Base-by-base conservation (phyloP, 805 yeast genomes). In the Pichia manshurica region DNA sequence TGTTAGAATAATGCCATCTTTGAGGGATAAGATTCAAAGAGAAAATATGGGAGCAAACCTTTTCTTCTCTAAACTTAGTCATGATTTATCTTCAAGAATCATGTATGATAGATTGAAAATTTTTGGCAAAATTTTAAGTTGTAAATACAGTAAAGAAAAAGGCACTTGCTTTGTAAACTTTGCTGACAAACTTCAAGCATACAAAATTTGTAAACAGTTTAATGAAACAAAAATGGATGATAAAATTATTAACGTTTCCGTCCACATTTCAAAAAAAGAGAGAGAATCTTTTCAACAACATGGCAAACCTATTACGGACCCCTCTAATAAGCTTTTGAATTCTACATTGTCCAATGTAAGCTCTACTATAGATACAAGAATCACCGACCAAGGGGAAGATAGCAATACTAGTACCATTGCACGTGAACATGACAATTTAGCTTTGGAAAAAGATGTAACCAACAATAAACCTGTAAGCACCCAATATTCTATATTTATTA, bases 1-100 rank as follows among this genome's bases (percentile, higher is more conserved):
- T 50, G 68, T 78, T 19, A 65, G 81, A 56, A 77, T 78, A 20
- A 75, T 78, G 81, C 79, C 77, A 3, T 75, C 81, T 0, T 51
- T 77, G 44, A 70, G 79, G 53, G 75, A 77, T 40, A 60, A 65
- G 25, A 44, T 51, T 4, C 62, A 61, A 48, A 64, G 74, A 50
- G 72, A 69, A 37, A 61, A 60, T 44, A 56, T 74, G 35, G 81
- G 81, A 1, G 71, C 78, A 1, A 78, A 78, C 51, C 72, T 78
- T 0, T 74, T 75, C 48, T 63, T 78, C 46, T 67, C 78, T 5
- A 73, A 75, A 45, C 60, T 78, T 37, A 71, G 75, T 0, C 57
- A 66, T 25, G 38, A 55, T 12, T 53, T 72, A 34, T 68, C 59
- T 12, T 59, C 68, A 10, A 52, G 67, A 44, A 20, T 29, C 7